Base-by-base conservation (phyloP, 345 rosid genomes). In the Arabis hirsuta region DNA sequence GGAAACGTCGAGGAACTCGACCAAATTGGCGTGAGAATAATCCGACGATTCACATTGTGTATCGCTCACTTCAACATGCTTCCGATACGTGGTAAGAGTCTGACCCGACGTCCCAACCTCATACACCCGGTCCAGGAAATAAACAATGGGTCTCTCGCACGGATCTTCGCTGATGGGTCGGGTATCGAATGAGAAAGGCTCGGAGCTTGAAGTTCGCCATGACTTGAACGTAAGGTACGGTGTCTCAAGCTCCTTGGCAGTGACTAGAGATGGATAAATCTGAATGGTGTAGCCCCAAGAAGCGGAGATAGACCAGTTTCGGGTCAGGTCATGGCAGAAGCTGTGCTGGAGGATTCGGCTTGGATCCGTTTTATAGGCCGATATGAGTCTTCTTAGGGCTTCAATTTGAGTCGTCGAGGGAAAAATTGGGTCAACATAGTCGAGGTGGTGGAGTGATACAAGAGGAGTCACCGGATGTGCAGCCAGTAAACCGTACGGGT, bases 251-350 rank as follows among this genome's bases (percentile, higher is more conserved):
- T 80, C 71, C 67, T 79, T 91, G 0, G 92, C 88, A 12, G 83
- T 82, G 12, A 82, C 36, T 12, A 89, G 4, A 1, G 76, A 82
- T 0, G 92, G 91, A 67, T 88, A 88, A 26, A 94, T 54, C 62
- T 89, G 98, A 5, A 88, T 50, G 1, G 89, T 82, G 80, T 89
- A 94, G 2, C 98, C 96, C 98, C 98, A 94, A 0, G 97, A 88
- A 8, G 88, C 82, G 3, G 97, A 91, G 52, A 91, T 65, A 5
- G 91, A 84, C 93, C 95, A 88, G 34, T 84, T 87, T 2, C 88
- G 81, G 13, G 14, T 81, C 31, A 64, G 31, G 79, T 89, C 96
- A 55, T 89, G 79, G 65, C 98, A 91, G 75, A 88, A 85, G 67
- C 85, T 91, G 38, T 84, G 89, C 53, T 94, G 98, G 27, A 94